Percentiles rank a stretch among this genome's conserved stretches.
These are phyloP conservation scores for Kregervanrija pseudodelftensis DNA, from an alignment of 805 yeast species.

Conservation along the genomic window DNA sequence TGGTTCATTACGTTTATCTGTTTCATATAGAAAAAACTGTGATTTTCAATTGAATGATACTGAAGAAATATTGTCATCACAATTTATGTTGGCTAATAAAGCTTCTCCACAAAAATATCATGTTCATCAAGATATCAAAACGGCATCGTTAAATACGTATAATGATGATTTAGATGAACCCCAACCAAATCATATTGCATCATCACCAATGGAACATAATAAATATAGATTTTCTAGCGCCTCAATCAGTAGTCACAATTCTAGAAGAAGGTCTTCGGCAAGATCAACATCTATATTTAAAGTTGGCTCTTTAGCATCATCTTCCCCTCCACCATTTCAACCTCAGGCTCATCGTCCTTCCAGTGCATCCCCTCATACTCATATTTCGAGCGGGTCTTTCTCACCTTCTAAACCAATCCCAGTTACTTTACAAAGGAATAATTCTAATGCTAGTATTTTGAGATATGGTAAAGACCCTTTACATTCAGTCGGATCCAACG, in stretches of 20 bases:
- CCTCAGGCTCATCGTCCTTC: background rate
- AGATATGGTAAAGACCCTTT: slow-evolving; percentile 31
- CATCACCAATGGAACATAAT: slow-evolving; percentile 7
- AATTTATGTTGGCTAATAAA: slow-evolving; percentile 14
- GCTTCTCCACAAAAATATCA: background rate
- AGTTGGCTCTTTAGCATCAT: slow-evolving; percentile 47
- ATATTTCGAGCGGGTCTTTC: slow-evolving; percentile 7
- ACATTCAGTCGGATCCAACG: slow-evolving; percentile 35
- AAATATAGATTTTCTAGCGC: slow-evolving; percentile 16
- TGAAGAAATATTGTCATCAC: slow-evolving; percentile 52
- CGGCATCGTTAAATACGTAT: too few relatives aligned
- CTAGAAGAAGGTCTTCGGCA: slow-evolving; percentile 25
- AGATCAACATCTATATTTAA: slow-evolving; percentile 53
- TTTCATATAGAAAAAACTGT: slow-evolving; percentile 69
- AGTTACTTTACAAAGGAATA: slow-evolving; percentile 39
- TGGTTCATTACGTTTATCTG: slow-evolving; percentile 69
- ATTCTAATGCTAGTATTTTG: slow-evolving; percentile 44
- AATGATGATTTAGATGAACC: background rate
- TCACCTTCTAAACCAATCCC: slow-evolving; percentile 27
- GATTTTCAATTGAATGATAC: slow-evolving; percentile 61
- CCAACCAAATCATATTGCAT: slow-evolving; percentile 2
- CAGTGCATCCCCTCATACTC: too few relatives aligned
- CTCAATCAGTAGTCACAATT: slow-evolving; percentile 19
- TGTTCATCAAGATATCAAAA: background rate
- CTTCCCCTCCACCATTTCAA: slow-evolving; percentile 27